These are phyloP conservation scores for Didymosphaeria variabile DNA, from an alignment of 2,329 filamentous ascomycete species.

Conservation along the genomic window DNA sequence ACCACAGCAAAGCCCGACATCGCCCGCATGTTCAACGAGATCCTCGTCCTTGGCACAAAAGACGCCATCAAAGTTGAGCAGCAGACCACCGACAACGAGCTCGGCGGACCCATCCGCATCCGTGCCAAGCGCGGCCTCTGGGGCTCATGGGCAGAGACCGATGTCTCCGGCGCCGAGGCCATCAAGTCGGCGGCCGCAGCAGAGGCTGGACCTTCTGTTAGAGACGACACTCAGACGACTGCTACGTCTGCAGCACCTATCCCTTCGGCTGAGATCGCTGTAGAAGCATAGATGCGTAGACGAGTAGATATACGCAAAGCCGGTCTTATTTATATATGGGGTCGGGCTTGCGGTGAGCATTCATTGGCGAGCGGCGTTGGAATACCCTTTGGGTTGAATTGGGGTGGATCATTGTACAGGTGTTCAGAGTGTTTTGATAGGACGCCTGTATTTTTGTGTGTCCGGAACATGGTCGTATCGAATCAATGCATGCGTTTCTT, in stretches of 20 bases:
- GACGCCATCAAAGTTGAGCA: conserved; percentile 98
- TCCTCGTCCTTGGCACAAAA: conserved; percentile 94
- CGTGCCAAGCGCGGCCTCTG: conserved; percentile 94
- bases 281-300: conserved; percentile 8
- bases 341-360: conserved; percentile 7
- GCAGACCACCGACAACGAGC: conserved; percentile 65
- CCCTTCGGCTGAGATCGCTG: conserved; percentile 20
- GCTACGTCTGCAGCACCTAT: conserved; percentile 26
- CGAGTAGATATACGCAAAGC: neutral
- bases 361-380: conserved; percentile 16
- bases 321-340: conserved; percentile 3
- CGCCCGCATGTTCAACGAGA: conserved; percentile 99
- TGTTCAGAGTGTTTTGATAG: conserved; percentile 12
- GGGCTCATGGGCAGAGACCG: conserved; percentile 91
- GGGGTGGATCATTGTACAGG: conserved; percentile 8
- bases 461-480: neutral
- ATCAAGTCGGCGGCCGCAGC: conserved; percentile 40
- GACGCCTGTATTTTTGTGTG: conserved; percentile 16
- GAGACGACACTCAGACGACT: conserved; percentile 34
- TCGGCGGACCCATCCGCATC: conserved; percentile 84
- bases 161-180: conserved; percentile 58
- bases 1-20: conserved; percentile 87
- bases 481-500: conserved; percentile 5
- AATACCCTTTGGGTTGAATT: conserved; percentile 13
- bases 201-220: conserved; percentile 35